phyloP scores from a whole-genome alignment of 192 early-diverging fungal genomes.

The Spizellomyces sp. region DNA sequence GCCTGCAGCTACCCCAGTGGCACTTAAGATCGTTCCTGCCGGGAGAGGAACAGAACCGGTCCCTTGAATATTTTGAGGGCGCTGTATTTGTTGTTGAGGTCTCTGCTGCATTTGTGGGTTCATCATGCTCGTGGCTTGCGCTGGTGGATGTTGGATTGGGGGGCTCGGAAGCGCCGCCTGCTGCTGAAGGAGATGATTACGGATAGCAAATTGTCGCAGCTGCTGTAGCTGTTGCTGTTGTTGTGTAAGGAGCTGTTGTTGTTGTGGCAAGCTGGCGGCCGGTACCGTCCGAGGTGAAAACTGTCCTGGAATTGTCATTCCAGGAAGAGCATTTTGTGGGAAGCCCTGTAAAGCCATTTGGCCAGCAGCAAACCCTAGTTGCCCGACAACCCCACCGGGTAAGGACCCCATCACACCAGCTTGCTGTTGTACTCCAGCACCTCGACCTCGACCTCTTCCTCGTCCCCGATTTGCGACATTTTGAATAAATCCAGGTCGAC shows the following conservation, averaged over 20 bases:
- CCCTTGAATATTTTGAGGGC: too few relatives aligned
- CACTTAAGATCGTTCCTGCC: too few relatives aligned
- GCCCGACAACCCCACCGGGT: not conserved
- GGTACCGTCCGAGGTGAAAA: not conserved
- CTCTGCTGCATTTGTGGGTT: conserved; percentile 19
- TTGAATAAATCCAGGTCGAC: not conserved
- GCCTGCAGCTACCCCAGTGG: too few relatives aligned
- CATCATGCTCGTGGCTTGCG: not conserved
- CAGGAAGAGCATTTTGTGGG: not conserved
- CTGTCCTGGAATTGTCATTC: not conserved
- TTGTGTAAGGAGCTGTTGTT: conserved; percentile 15
- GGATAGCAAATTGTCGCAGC: too few relatives aligned
- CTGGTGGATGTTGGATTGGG: too few relatives aligned
- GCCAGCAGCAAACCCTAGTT: not conserved
- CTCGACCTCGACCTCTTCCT: not conserved
- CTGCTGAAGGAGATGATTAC: too few relatives aligned
- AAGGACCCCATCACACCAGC: not conserved
- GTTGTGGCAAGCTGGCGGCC: not conserved
- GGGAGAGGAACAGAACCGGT: too few relatives aligned
- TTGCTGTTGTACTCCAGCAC: not conserved
- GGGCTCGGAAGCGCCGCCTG: too few relatives aligned
- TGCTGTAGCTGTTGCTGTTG: not conserved
- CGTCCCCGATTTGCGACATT: not conserved
- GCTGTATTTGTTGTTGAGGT: conserved; percentile 11
- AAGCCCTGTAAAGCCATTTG: conserved; percentile 3